Percentiles rank a stretch among this genome's conserved stretches.
Conservation (phyloP, 2,329 filamentous ascomycete genomes). For the Beauveria brongniartii region DNA sequence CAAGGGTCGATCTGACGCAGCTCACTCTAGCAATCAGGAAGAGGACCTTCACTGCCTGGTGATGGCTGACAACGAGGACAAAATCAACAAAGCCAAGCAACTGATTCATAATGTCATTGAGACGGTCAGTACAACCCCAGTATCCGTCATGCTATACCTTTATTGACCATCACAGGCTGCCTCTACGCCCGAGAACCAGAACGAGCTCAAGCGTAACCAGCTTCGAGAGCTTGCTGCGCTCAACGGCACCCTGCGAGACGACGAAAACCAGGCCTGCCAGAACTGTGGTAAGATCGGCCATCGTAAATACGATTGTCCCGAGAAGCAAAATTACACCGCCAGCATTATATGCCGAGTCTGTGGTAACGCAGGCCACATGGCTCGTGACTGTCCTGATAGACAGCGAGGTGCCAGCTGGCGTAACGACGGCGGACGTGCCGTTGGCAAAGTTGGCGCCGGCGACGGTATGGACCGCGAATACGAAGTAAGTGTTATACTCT, state of each 20-base stretch:
- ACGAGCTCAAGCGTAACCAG: conserved; percentile 97
- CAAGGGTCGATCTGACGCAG: conserved; percentile 96
- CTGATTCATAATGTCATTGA: conserved; percentile 98
- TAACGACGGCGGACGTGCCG: conserved; percentile 54
- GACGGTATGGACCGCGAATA: conserved; percentile 91
- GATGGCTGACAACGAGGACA: conserved; percentile 99
- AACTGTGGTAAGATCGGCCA: conserved; percentile 99
- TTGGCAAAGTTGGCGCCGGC: conserved; percentile 62
- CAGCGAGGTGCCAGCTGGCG: conserved; percentile 89
- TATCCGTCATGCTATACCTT: not conserved
- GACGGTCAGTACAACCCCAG: conserved; percentile 57
- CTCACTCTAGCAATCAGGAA: conserved; percentile 99
- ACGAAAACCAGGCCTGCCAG: conserved; percentile 98
- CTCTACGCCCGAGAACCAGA: conserved; percentile 96
- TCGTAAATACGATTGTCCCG: conserved; percentile 96
- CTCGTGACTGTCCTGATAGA: conserved; percentile 91
- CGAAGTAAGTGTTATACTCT: conserved; percentile 56
- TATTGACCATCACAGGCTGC: conserved; percentile 59
- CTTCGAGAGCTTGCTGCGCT: conserved; percentile 94
- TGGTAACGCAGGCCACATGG: conserved; percentile 97
- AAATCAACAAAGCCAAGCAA: conserved; percentile 98
- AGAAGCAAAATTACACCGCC: conserved; percentile 97
- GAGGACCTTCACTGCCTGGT: conserved; percentile 98
- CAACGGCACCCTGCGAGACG: conserved; percentile 97
- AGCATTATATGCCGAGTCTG: conserved; percentile 98